These are phyloP conservation scores for Straminergon stramineum DNA, from an alignment of 225 moss, liverwort and hornwort genomes.

Conservation along the genomic window DNA sequence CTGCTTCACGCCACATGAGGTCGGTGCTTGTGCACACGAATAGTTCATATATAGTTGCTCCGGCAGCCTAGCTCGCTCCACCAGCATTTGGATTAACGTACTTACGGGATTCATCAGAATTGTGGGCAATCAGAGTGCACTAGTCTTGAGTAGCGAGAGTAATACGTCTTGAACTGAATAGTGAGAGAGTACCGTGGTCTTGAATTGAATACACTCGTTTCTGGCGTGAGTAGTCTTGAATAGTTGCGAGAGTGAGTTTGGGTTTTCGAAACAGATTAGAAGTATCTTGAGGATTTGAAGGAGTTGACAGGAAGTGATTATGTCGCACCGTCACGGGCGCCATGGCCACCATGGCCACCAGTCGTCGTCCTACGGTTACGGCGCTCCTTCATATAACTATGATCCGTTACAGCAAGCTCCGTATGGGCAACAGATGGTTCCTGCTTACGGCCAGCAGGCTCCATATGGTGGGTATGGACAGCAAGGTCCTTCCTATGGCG, in stretches of 20 bases:
- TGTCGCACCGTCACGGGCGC: not conserved
- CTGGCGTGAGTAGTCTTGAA: not conserved
- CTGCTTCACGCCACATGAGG: not conserved
- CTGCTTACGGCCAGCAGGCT: not conserved
- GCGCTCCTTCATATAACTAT: not conserved
- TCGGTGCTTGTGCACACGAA: not conserved
- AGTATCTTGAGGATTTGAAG: not conserved
- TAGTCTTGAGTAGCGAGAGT: not conserved
- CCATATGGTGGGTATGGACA: not conserved
- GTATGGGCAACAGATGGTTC: not conserved
- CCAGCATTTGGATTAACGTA: not conserved
- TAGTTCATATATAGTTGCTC: not conserved
- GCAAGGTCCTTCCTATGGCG: not conserved
- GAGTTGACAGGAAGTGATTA: not conserved
- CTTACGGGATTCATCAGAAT: not conserved
- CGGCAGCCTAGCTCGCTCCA: not conserved
- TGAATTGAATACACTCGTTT: not conserved
- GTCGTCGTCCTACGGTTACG: not conserved
- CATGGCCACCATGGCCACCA: not conserved
- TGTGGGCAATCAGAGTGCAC: not conserved
- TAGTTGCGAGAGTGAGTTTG: not conserved
- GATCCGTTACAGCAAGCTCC: not conserved
- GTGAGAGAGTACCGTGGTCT: not conserved
- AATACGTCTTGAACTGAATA: not conserved
- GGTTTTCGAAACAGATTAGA: not conserved